Conservation (phyloP, 805 yeast species). For the Hanseniaspora thailandica region DNA sequence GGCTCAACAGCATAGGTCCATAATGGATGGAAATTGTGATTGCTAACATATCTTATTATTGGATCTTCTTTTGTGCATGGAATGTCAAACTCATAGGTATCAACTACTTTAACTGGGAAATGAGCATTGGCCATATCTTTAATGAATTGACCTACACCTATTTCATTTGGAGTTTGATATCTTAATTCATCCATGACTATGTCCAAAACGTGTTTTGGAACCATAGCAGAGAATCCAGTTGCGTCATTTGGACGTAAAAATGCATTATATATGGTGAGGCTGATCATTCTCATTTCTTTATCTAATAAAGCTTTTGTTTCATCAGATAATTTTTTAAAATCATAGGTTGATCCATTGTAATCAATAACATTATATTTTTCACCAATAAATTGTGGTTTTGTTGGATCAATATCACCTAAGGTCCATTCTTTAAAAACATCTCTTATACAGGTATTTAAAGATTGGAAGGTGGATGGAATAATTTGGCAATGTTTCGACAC, state of each 20-base stretch:
- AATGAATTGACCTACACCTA: neutral
- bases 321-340: neutral
- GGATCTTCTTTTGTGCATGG: neutral
- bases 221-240: neutral
- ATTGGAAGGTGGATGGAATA: neutral
- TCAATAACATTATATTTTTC: neutral
- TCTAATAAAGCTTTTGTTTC: neutral
- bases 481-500: neutral
- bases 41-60: slow-evolving; percentile 8
- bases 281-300: slow-evolving; percentile 5
- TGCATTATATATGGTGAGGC: slow-evolving; percentile 2
- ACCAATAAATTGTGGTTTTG: neutral
- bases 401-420: neutral
- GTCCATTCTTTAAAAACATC: neutral
- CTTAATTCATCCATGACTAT: neutral
- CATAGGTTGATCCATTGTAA: neutral
- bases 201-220: neutral
- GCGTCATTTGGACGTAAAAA: neutral
- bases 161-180: neutral
- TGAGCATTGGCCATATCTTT: neutral
- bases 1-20: slow-evolving; percentile 5
- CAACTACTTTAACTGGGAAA: neutral
- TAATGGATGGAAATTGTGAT: neutral
- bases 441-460: neutral
- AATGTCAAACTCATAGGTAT: slow-evolving; percentile 10